phyloP scores from a whole-genome alignment of 2,329 filamentous ascomycete species.

The Dothidotthia symphoricarpi region DNA sequence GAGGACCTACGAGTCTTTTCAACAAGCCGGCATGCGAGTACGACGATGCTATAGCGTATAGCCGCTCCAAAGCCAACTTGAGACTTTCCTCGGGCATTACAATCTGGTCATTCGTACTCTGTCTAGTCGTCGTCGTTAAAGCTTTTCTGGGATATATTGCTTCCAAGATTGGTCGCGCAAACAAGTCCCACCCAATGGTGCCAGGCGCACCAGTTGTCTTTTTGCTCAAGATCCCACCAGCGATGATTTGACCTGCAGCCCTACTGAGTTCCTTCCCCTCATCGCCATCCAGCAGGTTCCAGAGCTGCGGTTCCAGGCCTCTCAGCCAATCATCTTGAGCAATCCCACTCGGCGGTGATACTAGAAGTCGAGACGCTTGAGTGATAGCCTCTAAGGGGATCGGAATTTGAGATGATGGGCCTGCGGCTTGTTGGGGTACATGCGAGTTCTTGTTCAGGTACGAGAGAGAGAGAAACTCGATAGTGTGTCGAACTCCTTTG shows the following conservation, averaged over 20 bases:
- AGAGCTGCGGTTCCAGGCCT: conserved; percentile 60
- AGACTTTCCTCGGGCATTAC: conserved; percentile 53
- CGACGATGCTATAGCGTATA: conserved; percentile 58
- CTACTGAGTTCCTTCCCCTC: conserved; percentile 59
- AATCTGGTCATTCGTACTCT: conserved; percentile 48
- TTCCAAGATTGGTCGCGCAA: conserved; percentile 59
- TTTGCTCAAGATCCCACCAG: conserved; percentile 65
- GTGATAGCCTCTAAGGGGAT: conserved; percentile 68
- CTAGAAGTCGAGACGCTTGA: conserved; percentile 62
- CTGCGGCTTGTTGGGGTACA: conserved; percentile 32
- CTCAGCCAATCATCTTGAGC: conserved; percentile 59
- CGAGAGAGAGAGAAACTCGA: conserved; percentile 70
- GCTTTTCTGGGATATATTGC: conserved; percentile 49
- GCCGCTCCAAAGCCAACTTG: conserved; percentile 52
- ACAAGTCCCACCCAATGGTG: conserved; percentile 59
- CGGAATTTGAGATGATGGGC: conserved; percentile 48
- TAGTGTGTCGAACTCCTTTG: conserved; percentile 64
- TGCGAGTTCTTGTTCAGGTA: conserved; percentile 55
- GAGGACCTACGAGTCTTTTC: conserved; percentile 58
- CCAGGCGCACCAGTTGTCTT: conserved; percentile 64
- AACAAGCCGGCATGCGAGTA: conserved; percentile 67
- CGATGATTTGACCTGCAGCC: conserved; percentile 62
- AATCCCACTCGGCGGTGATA: conserved; percentile 57
- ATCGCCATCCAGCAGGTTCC: conserved; percentile 60
- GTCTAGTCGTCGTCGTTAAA: conserved; percentile 38